Percentiles rank a stretch among this genome's conserved stretches.
phyloP scores from a whole-genome alignment of 2,329 filamentous ascomycete species.

The Coleophoma cylindrospora region DNA sequence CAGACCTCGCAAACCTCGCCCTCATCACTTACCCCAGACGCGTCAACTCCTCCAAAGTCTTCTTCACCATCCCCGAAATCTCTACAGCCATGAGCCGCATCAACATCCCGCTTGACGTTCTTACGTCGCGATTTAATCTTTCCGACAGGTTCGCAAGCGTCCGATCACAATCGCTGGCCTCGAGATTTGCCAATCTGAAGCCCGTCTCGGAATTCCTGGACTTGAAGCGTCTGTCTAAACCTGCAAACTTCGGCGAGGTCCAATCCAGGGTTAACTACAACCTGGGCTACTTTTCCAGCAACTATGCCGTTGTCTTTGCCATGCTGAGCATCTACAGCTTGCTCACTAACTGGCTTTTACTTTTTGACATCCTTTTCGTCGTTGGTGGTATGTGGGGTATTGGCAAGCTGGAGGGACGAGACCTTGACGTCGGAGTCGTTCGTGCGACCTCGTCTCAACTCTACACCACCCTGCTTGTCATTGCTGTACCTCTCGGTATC shows the following conservation, averaged over 20 bases:
- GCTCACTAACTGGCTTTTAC: conserved; percentile 77
- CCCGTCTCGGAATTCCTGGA: conserved; percentile 93
- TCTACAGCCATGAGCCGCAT: conserved; percentile 68
- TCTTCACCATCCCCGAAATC: conserved; percentile 1
- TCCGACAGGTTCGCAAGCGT: conserved; percentile 79
- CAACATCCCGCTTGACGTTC: conserved; percentile 84
- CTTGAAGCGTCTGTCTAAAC: conserved; percentile 92
- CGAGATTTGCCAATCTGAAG: conserved; percentile 87
- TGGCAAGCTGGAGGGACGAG: conserved; percentile 80
- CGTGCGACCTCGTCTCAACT: conserved; percentile 87
- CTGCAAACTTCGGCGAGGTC: conserved; percentile 81
- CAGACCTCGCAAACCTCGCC: background rate
- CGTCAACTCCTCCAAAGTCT: background rate
- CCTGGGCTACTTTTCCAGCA: conserved; percentile 93
- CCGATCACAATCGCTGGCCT: conserved; percentile 70
- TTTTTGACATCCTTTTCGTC: conserved; percentile 90
- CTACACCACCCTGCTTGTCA: conserved; percentile 80
- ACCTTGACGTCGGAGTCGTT: conserved; percentile 80
- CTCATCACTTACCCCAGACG: background rate
- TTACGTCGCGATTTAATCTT: conserved; percentile 88
- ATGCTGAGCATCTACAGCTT: conserved; percentile 96
- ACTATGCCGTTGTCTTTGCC: conserved; percentile 89
- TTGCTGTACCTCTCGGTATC: conserved; percentile 80
- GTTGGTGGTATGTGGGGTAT: conserved; percentile 86
- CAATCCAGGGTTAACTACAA: conserved; percentile 97